A percentile compares a stretch with the other conserved stretches of the same genome.
phyloP scores from a whole-genome alignment of 2,329 filamentous ascomycete genomes.

The Didymella keratinophila region DNA sequence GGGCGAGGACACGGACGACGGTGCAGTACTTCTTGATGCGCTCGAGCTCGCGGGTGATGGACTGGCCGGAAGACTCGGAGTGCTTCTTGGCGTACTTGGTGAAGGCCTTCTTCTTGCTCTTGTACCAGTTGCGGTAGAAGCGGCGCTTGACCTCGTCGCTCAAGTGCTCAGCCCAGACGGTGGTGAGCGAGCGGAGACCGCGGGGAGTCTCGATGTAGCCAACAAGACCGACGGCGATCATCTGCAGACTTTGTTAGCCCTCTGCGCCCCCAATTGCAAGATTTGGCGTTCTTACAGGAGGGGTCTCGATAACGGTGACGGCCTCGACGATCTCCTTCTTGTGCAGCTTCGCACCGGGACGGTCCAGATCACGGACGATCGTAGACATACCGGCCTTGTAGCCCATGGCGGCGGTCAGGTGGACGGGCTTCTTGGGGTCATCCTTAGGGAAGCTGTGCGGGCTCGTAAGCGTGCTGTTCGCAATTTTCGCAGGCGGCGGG shows the following conservation, averaged over 20 bases:
- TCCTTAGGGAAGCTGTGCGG: conserved; percentile 93
- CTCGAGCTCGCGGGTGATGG: conserved; percentile 96
- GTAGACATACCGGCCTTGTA: conserved; percentile 99
- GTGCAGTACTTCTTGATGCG: conserved; percentile 99
- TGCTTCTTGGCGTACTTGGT: conserved; percentile 99
- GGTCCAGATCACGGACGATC: conserved; percentile 98
- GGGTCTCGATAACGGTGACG: conserved; percentile 53
- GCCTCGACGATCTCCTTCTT: conserved; percentile 68
- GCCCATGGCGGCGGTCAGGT: conserved; percentile 97
- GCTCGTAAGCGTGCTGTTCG: conserved; percentile 37
- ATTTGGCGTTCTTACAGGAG: conserved; percentile 74
- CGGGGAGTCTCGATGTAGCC: conserved; percentile 99
- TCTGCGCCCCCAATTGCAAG: conserved; percentile 60
- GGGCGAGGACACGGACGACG: conserved; percentile 97
- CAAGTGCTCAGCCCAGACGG: conserved; percentile 99
- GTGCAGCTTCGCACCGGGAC: conserved; percentile 98
- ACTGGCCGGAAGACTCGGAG: conserved; percentile 88
- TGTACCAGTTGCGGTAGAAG: conserved; percentile 99
- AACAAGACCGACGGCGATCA: conserved; percentile 99
- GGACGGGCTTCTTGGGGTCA: conserved; percentile 99
- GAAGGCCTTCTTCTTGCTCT: conserved; percentile 99
- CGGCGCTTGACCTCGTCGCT: conserved; percentile 98
- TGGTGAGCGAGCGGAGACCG: conserved; percentile 98
- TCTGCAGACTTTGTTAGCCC: conserved; percentile 65
- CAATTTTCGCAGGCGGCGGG: conserved; percentile 23